Base-by-base conservation (phyloP, 257 asterid species). In the Ilex asprella region DNA sequence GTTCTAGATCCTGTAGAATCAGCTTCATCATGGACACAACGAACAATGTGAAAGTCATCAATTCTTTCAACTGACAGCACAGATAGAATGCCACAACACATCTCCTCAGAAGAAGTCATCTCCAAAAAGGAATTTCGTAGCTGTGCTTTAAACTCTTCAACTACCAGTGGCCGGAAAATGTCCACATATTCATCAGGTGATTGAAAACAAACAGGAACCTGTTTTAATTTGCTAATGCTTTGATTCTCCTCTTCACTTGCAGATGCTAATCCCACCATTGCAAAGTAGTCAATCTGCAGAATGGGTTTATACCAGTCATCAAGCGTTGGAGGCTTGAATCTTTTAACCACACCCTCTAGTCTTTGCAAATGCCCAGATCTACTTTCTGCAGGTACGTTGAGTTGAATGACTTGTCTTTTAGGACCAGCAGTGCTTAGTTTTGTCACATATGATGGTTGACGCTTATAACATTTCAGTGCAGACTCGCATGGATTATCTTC, bases 71-170 rank as follows among this genome's bases (percentile, higher is more conserved):
- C 86, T 31, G 97, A 92, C 67, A 92, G 76, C 63, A 92, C 94
- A 59, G 99, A 89, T 64, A 92, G 62, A 76, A 80, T 81, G 67
- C 95, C 95, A 50, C 84, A 75, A 75, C 79, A 65, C 80, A 76
- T 79, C 65, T 79, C 95, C 61, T 83, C 91, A 11, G 76, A 57
- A 71, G 95, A 85, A 70, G 75, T 44, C 76, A 79, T 78, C 86
- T 92, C 99, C 84, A 78, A 94, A 64, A 86, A 87, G 67, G 97
- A 85, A 82, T 82, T 86, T 66, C 63, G 87, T 78, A 92, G 62
- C 69, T 92, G 97, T 46, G 99, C 99, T 72, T 92, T 92, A 52
- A 92, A 89, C 80, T 92, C 99, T 81, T 92, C 97, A 65, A 92
- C 71, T 58, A 89, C 82, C 74, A 92, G 73, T 44, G 97, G 95